phyloP scores from a whole-genome alignment of 805 yeast species.

The Kuraishia capsulata region DNA sequence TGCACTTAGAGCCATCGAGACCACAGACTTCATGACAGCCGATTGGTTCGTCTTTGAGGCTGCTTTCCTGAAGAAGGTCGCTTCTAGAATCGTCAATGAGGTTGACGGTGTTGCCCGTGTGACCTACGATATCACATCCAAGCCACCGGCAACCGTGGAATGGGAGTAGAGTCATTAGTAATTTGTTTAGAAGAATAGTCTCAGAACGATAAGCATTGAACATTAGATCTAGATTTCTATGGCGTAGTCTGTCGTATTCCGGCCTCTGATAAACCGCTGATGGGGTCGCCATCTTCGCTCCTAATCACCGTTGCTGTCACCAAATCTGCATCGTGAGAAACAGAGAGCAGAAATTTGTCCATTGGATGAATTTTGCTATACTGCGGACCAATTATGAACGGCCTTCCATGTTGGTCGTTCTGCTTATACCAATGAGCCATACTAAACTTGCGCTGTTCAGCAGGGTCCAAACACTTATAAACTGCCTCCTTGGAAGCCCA shows the following conservation, averaged over 20 bases:
- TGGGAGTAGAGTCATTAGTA: constrained; percentile 71
- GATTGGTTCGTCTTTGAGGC: constrained; percentile 97
- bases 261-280: not conserved
- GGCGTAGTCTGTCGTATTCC: constrained; percentile 1
- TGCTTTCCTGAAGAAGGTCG: constrained; percentile 82
- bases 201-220: no score
- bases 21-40: constrained; percentile 98
- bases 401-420: constrained; percentile 30
- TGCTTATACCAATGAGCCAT: constrained; percentile 54
- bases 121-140: constrained; percentile 95
- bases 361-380: constrained; percentile 14
- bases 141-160: constrained; percentile 99
- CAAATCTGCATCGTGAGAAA: constrained; percentile 60
- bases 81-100: constrained; percentile 95
- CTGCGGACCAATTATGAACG: constrained; percentile 25
- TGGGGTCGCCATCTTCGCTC: no score
- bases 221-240: not conserved
- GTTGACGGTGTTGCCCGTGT: constrained; percentile 99
- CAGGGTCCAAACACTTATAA: constrained; percentile 44
- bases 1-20: constrained; percentile 97
- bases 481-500: constrained; percentile 78
- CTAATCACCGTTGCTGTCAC: constrained; percentile 43
- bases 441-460: constrained; percentile 40
- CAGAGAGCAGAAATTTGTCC: constrained; percentile 43
- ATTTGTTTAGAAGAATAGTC: no score